These are phyloP conservation scores for Gentiana macrophylla DNA, from an alignment of 257 asterid species.

Conservation along the genomic window DNA sequence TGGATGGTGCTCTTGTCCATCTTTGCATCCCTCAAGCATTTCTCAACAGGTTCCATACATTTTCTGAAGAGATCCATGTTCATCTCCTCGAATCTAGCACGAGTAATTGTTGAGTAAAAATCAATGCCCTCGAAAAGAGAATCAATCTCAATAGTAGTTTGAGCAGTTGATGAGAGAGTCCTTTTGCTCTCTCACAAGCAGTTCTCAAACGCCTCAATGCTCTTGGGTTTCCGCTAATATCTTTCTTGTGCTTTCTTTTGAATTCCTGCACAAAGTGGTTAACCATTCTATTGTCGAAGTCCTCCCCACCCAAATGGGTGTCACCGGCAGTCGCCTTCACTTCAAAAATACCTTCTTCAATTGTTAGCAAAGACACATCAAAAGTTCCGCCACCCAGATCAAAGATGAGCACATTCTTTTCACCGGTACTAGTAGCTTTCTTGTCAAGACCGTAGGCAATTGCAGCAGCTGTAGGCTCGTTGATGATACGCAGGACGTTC, in stretches of 20 bases:
- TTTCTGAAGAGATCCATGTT: too few species aligned
- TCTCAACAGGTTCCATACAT: too few species aligned
- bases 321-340: constrained; percentile 27
- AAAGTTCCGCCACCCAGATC: constrained; percentile 13
- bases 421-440: constrained; percentile 19
- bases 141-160: too few species aligned
- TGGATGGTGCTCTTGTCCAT: too few species aligned
- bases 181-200: background rate
- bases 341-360: background rate
- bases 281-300: constrained; percentile 45
- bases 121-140: too few species aligned
- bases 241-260: constrained; percentile 69
- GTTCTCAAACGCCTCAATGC: constrained; percentile 60
- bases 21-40: too few species aligned
- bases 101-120: too few species aligned
- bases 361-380: constrained; percentile 25
- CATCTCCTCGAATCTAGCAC: too few species aligned
- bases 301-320: constrained; percentile 22
- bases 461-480: constrained; percentile 28
- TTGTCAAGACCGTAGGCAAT: constrained; percentile 26
- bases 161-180: too few species aligned
- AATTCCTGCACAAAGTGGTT: constrained; percentile 66
- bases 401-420: constrained; percentile 16
- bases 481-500: constrained; percentile 22
- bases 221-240: constrained; percentile 51